A percentile compares a stretch with the other conserved stretches of the same genome.
Evolutionary conservation across 495 filamentous ascomycete species (phyloP).

Genomic region (Penicillium malachiteum): DNA sequence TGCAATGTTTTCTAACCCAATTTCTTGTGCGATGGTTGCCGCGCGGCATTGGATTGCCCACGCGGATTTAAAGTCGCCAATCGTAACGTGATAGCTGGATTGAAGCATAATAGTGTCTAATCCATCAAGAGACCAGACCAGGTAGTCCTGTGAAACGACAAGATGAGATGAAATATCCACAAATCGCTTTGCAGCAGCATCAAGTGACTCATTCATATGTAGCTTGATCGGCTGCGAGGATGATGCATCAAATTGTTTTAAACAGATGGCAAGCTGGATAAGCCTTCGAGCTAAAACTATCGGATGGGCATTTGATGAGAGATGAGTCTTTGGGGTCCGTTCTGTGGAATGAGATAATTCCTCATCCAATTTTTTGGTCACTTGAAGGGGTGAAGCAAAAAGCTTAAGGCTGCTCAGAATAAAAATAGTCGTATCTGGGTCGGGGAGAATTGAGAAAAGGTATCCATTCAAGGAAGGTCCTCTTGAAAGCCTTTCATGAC

Average conservation of each 20-base stretch:
- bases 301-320: constrained; percentile 40
- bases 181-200: constrained; percentile 30
- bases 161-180: constrained; percentile 36
- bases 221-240: constrained; percentile 23
- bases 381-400: constrained; percentile 15
- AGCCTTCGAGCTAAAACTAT: constrained; percentile 44
- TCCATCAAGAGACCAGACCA: constrained; percentile 49
- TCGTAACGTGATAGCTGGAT: constrained; percentile 41
- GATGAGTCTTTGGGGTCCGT: not conserved
- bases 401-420: constrained; percentile 15
- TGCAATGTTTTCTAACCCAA: constrained; percentile 25
- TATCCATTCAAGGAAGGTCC: constrained; percentile 12
- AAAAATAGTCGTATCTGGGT: constrained; percentile 3
- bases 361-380: not conserved
- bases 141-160: constrained; percentile 50
- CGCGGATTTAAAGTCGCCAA: constrained; percentile 41
- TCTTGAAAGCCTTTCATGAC: constrained; percentile 16
- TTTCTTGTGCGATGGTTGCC: constrained; percentile 39
- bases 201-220: constrained; percentile 28
- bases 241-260: constrained; percentile 41
- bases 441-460: constrained; percentile 13
- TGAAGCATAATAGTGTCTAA: constrained; percentile 49
- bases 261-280: constrained; percentile 47
- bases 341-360: too few species aligned
- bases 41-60: constrained; percentile 45